Evolutionary conservation across 768 basidiomycete genomes (phyloP).

Genomic region (Mycena rosella): DNA sequence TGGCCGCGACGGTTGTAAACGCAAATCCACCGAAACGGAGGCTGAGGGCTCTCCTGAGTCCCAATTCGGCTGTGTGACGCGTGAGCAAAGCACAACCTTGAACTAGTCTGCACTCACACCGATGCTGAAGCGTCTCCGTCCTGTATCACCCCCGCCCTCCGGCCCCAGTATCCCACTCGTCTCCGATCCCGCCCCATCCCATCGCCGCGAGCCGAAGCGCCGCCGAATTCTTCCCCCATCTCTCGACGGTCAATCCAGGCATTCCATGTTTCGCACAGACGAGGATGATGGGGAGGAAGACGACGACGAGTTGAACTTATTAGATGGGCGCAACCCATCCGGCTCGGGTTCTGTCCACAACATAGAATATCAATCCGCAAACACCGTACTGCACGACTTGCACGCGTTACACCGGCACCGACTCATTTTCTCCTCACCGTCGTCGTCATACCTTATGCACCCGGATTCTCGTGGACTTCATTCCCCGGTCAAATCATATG

Average conservation of each 20-base stretch:
- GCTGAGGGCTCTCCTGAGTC: too few species aligned
- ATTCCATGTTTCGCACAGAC: conserved; percentile 42
- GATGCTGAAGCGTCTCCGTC: conserved; percentile 71
- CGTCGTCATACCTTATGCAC: conserved; percentile 19
- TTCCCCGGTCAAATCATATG: conserved; percentile 9
- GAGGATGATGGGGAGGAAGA: conserved; percentile 52
- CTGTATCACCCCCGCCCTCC: conserved; percentile 57
- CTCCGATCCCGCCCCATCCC: conserved; percentile 39
- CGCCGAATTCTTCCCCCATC: conserved; percentile 65
- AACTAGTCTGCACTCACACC: not conserved
- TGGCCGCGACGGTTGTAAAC: too few species aligned
- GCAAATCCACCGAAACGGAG: too few species aligned
- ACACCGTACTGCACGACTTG: conserved; percentile 76
- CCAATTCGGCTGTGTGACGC: too few species aligned
- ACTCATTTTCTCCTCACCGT: conserved; percentile 55
- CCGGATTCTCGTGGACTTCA: not conserved
- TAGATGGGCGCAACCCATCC: conserved; percentile 23
- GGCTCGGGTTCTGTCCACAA: conserved; percentile 31
- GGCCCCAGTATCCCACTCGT: conserved; percentile 43
- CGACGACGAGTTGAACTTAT: conserved; percentile 36
- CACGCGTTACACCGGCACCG: conserved; percentile 79
- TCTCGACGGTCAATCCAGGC: conserved; percentile 62
- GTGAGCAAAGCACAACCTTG: too few species aligned
- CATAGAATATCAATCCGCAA: conserved; percentile 70
- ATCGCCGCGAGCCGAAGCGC: conserved; percentile 61